Conservation (phyloP, 106 monocot species). For the Vanilla planifolia region DNA sequence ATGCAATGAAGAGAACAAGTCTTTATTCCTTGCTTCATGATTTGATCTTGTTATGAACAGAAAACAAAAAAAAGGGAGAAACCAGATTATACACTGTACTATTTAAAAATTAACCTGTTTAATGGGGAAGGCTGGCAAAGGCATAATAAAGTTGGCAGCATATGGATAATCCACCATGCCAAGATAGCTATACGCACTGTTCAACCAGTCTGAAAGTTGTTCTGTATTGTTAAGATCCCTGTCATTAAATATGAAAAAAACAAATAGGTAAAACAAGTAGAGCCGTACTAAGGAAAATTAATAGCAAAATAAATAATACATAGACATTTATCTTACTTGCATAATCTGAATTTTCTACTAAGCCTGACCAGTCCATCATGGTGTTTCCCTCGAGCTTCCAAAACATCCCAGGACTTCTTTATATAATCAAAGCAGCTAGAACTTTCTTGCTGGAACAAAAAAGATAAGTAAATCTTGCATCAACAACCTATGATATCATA, state of each 20-base stretch:
- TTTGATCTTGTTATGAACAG: too few species aligned
- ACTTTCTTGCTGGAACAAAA: slow-evolving; percentile 70
- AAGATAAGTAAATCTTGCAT: slow-evolving; percentile 1
- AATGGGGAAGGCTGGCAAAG: slow-evolving; percentile 85
- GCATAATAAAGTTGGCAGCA: slow-evolving; percentile 84
- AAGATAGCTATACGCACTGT: slow-evolving; percentile 82
- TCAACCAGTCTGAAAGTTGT: slow-evolving; percentile 78
- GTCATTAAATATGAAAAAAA: slow-evolving; percentile 6
- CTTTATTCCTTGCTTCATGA: too few species aligned
- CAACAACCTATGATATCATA: background rate
- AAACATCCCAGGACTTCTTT: slow-evolving; percentile 73
- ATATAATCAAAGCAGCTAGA: slow-evolving; percentile 70
- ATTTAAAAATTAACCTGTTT: slow-evolving; percentile 52
- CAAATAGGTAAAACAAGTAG: background rate
- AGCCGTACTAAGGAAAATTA: background rate
- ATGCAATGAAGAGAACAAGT: too few species aligned
- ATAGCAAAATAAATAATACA: background rate
- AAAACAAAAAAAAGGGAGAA: background rate
- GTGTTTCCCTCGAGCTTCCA: slow-evolving; percentile 40
- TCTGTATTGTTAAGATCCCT: slow-evolving; percentile 54
- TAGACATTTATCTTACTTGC: slow-evolving; percentile 75
- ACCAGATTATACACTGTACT: background rate
- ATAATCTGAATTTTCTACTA: slow-evolving; percentile 57
- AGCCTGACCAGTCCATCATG: slow-evolving; percentile 51
- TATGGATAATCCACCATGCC: slow-evolving; percentile 92